Evolutionary conservation across 352 stramenopile species (phyloP).

Genomic region (Phytophthora tentaculata): DNA sequence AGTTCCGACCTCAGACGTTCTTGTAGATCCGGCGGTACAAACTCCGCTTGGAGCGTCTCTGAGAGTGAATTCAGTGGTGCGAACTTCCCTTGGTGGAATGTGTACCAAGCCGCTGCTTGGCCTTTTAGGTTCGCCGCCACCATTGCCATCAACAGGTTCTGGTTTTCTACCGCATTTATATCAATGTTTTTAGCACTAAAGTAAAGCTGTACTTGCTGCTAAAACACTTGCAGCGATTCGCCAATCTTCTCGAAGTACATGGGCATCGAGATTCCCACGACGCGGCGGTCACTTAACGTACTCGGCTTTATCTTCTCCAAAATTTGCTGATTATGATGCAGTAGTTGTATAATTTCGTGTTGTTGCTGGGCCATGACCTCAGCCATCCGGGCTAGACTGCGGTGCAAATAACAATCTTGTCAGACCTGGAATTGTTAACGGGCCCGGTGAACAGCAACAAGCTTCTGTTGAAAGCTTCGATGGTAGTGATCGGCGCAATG

Average conservation of each 20-base stretch:
- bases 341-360: too few species aligned
- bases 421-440: too few species aligned
- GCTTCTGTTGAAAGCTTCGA: too few species aligned
- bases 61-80: constrained; percentile 4
- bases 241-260: constrained; percentile 10
- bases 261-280: constrained; percentile 10
- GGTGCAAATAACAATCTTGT: too few species aligned
- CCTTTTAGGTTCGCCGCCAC: constrained; percentile 11
- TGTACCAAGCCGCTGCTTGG: constrained; percentile 11
- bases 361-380: too few species aligned
- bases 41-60: constrained; percentile 3
- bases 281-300: too few species aligned
- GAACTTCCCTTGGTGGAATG: constrained; percentile 14
- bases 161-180: constrained; percentile 1
- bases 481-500: too few species aligned
- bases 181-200: constrained; percentile 20
- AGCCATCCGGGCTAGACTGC: too few species aligned
- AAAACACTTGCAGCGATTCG: constrained; percentile 13
- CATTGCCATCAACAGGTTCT: constrained; percentile 4
- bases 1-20: constrained; percentile 6
- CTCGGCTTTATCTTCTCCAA: too few species aligned
- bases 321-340: too few species aligned
- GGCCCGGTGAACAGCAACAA: too few species aligned
- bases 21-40: constrained; percentile 16
- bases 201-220: constrained; percentile 6